Evolutionary conservation across 2,329 filamentous ascomycete species (phyloP), one percentile per base, ranked within the genome.

Genomic region (Colletotrichum sp.): DNA sequence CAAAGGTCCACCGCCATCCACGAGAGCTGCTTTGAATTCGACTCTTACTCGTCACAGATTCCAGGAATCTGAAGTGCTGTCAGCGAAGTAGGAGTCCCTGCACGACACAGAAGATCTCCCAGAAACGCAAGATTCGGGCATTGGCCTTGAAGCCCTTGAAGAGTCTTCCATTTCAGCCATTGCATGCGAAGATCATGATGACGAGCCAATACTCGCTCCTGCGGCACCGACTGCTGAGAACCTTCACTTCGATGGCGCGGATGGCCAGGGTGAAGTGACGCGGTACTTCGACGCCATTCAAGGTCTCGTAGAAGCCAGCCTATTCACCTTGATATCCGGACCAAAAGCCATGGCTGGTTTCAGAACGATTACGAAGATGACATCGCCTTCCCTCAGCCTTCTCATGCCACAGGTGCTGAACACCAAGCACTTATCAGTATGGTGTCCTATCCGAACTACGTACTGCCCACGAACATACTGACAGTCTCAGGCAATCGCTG

Each of bases 61-160:
- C 30, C 26, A 18, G 48, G 48, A 26, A 10, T 24, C 48, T 5
- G 64, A 64, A 16, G 57, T 34, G 30, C 44, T 18, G 55, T 24
- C 44, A 28, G 39, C 16, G n/a, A 15, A 15, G n/a, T 72, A 75
- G 73, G 57, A 22, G 12, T 12, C 55, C 10, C 62, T 57, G 26
- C 10, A 34, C 48, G 30, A 67, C 5, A 16, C 36, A 24, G 36
- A 64, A 22, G 32, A 72, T 8, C 22, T 4, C 36, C 24, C 34
- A 18, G 22, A 22, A 15, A 73, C 69, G 13, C 73, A 75, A 62
- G 73, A 73, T 30, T 75, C 73, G 6, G 69, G 69, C 2, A 36
- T 72, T 24, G 66, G 16, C 13, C 63, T 24, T 4, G 48, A 74
- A 13, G 15, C 2, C 18, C 18, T 18, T n/a, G 68, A 63, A 7